phyloP scores from a whole-genome alignment of 352 stramenopile species.

The Phytophthora syringae region DNA sequence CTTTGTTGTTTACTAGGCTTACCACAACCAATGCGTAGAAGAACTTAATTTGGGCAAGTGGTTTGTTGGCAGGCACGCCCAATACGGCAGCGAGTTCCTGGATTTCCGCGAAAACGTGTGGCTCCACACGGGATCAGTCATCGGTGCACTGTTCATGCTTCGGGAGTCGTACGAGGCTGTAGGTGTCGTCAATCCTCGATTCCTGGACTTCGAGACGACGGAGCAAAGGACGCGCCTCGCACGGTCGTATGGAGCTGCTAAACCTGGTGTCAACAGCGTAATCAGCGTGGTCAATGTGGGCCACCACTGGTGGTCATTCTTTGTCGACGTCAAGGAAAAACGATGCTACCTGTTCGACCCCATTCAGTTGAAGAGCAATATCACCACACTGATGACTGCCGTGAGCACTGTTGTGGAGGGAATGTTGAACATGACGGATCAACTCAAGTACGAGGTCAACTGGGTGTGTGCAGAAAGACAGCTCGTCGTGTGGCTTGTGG shows the following conservation, averaged over 20 bases:
- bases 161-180: constrained; percentile 1
- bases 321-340: background rate
- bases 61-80: background rate
- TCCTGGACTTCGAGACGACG: background rate
- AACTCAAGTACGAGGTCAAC: background rate
- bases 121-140: constrained; percentile 6
- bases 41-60: constrained; percentile 2
- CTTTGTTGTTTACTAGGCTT: background rate
- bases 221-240: constrained; percentile 2
- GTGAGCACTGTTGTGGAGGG: background rate
- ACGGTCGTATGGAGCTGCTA: background rate
- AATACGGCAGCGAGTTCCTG: constrained; percentile 8
- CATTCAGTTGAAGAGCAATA: constrained; percentile 1
- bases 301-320: constrained; percentile 9
- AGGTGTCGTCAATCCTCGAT: constrained; percentile 7
- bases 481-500: constrained; percentile 3
- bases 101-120: constrained; percentile 15
- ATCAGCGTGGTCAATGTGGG: constrained; percentile 12
- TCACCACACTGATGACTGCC: background rate
- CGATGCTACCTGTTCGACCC: constrained; percentile 9
- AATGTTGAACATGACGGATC: constrained; percentile 2
- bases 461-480: too few species aligned
- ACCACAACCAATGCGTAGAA: background rate
- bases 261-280: background rate
- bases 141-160: constrained; percentile 10